A percentile compares a stretch with the other conserved stretches of the same genome.
phyloP scores from a whole-genome alignment of 2,329 filamentous ascomycete genomes.

The Verticillium albo-atrum region DNA sequence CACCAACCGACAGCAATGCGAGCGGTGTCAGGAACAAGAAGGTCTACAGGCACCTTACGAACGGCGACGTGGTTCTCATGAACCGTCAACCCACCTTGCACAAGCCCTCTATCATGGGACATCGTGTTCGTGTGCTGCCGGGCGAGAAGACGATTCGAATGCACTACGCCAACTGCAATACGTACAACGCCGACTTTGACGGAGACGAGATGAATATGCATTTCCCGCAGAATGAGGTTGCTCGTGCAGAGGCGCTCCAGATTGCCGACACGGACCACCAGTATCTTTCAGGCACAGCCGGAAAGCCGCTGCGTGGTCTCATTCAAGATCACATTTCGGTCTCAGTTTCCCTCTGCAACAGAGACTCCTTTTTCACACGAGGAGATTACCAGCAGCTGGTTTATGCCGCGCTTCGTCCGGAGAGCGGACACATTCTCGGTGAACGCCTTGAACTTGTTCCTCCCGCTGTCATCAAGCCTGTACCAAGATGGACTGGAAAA shows the following conservation, averaged over 20 bases:
- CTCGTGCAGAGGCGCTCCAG: constrained; percentile 84
- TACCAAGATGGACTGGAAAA: constrained; percentile 87
- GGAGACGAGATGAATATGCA: constrained; percentile 99
- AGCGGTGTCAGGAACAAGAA: constrained; percentile 87
- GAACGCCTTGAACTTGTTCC: constrained; percentile 77
- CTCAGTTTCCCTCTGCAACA: constrained; percentile 82
- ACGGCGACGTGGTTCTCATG: constrained; percentile 97
- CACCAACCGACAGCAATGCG: constrained; percentile 70
- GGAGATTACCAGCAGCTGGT: constrained; percentile 92
- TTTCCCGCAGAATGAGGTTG: constrained; percentile 95
- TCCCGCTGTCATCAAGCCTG: constrained; percentile 79
- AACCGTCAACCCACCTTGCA: constrained; percentile 97
- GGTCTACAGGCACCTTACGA: constrained; percentile 91
- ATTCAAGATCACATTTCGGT: constrained; percentile 99
- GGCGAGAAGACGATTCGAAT: constrained; percentile 97
- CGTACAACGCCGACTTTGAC: constrained; percentile 98
- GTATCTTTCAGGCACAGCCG: constrained; percentile 89
- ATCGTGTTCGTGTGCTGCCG: constrained; percentile 84
- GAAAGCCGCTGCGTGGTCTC: constrained; percentile 88
- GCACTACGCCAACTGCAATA: constrained; percentile 99
- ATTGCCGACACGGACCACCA: constrained; percentile 97
- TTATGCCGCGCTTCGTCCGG: constrained; percentile 83
- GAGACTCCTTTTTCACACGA: constrained; percentile 84
- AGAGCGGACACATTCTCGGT: constrained; percentile 80
- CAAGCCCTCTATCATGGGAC: constrained; percentile 98